Percentiles rank a stretch among this genome's conserved stretches.
phyloP scores from a whole-genome alignment of 805 yeast species.

The Candida ascalaphidarum region DNA sequence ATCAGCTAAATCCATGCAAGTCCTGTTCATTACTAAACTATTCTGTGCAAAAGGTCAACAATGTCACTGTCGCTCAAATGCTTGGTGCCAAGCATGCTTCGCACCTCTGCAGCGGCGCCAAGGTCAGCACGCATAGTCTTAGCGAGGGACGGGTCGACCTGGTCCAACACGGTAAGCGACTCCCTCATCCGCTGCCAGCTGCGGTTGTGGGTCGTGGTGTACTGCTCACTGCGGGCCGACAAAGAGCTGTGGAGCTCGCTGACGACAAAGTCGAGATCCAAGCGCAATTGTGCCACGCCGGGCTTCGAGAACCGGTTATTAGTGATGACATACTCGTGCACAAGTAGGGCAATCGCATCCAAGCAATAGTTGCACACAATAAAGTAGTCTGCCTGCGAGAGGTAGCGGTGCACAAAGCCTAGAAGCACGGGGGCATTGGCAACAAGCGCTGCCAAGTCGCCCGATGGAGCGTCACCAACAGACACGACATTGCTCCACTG shows the following conservation, averaged over 20 bases:
- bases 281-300: conserved; percentile 24
- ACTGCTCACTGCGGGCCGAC: conserved; percentile 5
- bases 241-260: conserved; percentile 11
- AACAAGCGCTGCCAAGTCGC: conserved; percentile 14
- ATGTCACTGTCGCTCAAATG: conserved; percentile 16
- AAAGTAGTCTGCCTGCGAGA: conserved; percentile 23
- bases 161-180: conserved; percentile 18
- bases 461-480: conserved; percentile 8
- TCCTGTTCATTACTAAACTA: no score
- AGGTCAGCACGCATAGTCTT: conserved; percentile 9
- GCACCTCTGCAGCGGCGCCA: no score
- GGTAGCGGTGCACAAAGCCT: conserved; percentile 10
- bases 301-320: conserved; percentile 25
- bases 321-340: conserved; percentile 30
- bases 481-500: conserved; percentile 19
- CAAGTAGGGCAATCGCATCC: conserved; percentile 15
- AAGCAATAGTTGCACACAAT: conserved; percentile 18
- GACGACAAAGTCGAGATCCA: conserved; percentile 18
- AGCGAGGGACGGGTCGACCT: conserved; percentile 15
- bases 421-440: conserved; percentile 17
- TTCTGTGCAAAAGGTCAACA: conserved; percentile 5
- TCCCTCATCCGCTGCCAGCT: conserved; percentile 17
- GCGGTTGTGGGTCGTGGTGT: conserved; percentile 15
- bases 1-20: no score
- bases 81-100: no score